These are phyloP conservation scores for Zygosaccharomyces kombuchaensis DNA, from an alignment of 805 yeast genomes.

Conservation along the genomic window DNA sequence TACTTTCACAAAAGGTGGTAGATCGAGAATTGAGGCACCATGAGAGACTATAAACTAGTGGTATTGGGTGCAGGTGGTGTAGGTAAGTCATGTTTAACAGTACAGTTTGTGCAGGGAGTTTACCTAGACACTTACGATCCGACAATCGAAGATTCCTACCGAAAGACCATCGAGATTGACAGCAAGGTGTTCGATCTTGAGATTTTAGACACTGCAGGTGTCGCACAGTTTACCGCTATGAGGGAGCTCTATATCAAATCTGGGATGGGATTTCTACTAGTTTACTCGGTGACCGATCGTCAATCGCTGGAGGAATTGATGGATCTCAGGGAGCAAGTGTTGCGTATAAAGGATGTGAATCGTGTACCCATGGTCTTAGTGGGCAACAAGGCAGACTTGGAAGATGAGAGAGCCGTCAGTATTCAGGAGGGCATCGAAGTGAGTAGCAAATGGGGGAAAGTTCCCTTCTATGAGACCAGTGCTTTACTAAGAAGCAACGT, in stretches of 20 bases:
- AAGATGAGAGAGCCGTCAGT: slow-evolving; percentile 65
- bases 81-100: slow-evolving; percentile 91
- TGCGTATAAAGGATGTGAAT: slow-evolving; percentile 72
- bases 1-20: not conserved
- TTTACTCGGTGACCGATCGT: slow-evolving; percentile 76
- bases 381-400: slow-evolving; percentile 87
- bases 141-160: slow-evolving; percentile 92
- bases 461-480: slow-evolving; percentile 88
- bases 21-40: slow-evolving; percentile 2
- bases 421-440: slow-evolving; percentile 81
- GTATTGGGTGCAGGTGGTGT: slow-evolving; percentile 97
- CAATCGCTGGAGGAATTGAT: slow-evolving; percentile 72
- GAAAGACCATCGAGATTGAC: slow-evolving; percentile 84
- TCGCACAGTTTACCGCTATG: slow-evolving; percentile 95
- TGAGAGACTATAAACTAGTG: slow-evolving; percentile 78
- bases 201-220: slow-evolving; percentile 88
- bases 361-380: slow-evolving; percentile 82
- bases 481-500: slow-evolving; percentile 89
- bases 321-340: slow-evolving; percentile 77
- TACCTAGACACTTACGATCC: slow-evolving; percentile 93
- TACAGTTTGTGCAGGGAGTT: slow-evolving; percentile 85
- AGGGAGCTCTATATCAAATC: slow-evolving; percentile 81
- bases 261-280: slow-evolving; percentile 86
- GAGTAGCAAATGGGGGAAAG: slow-evolving; percentile 81
- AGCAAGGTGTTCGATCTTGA: slow-evolving; percentile 84